Conservation (phyloP, 139 green algal genomes). For the Coelastrella sp. region DNA sequence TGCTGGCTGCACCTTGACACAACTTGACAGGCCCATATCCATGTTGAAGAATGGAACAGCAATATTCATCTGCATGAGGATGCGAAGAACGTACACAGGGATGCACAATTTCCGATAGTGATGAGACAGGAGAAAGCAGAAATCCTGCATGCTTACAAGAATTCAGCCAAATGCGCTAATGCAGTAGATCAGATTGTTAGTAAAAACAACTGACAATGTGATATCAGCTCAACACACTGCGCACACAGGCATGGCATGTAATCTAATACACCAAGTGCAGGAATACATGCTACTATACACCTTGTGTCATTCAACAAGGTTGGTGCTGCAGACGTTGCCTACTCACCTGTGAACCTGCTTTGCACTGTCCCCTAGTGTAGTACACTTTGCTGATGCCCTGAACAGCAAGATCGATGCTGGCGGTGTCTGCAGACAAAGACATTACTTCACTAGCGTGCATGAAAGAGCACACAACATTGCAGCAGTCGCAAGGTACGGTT, state of each 20-base stretch:
- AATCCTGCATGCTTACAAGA: no score
- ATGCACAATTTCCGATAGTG: not conserved
- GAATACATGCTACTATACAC: no score
- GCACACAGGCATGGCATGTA: no score
- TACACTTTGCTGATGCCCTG: constrained; percentile 28
- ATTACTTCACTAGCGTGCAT: not conserved
- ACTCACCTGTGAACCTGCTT: constrained; percentile 1
- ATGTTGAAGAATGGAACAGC: constrained; percentile 31
- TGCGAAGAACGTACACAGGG: not conserved
- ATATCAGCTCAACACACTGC: no score
- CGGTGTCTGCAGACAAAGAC: constrained; percentile 14
- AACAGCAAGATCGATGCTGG: not conserved
- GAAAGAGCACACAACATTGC: not conserved
- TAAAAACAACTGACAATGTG: no score
- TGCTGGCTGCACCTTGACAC: not conserved
- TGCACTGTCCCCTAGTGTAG: constrained; percentile 24
- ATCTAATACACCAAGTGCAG: no score
- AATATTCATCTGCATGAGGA: not conserved
- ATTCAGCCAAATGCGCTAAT: no score
- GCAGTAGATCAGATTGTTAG: no score
- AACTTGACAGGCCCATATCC: constrained; percentile 29
- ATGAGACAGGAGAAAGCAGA: no score
- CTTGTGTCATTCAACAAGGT: no score
- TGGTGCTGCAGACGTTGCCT: not conserved
- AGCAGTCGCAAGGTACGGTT: no score